Evolutionary conservation across 345 rosid species (phyloP).

Genomic region (Euphorbia peplus): DNA sequence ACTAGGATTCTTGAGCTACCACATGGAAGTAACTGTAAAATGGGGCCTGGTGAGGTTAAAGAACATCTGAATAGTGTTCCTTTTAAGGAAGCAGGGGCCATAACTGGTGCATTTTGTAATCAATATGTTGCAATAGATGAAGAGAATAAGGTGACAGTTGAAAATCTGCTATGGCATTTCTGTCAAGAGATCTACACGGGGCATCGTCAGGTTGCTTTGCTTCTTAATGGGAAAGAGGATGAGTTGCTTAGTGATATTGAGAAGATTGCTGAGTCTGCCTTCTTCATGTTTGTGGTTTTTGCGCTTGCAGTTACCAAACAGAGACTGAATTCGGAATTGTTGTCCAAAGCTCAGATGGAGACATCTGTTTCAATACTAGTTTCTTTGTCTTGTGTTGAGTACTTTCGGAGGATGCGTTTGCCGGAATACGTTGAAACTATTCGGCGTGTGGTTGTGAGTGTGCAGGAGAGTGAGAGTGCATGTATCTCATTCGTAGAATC

Average conservation of each 20-base stretch:
- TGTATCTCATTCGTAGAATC: conserved; percentile 73
- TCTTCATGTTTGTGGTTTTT: conserved; percentile 85
- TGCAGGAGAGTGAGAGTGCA: conserved; percentile 73
- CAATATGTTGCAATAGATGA: conserved; percentile 65
- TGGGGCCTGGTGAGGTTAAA: conserved; percentile 37
- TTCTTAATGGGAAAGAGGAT: conserved; percentile 57
- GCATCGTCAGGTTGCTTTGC: conserved; percentile 60
- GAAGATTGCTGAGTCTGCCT: conserved; percentile 86
- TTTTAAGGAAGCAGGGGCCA: conserved; percentile 78
- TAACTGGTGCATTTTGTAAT: conserved; percentile 72
- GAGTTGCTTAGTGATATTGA: conserved; percentile 58
- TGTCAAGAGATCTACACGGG: conserved; percentile 69
- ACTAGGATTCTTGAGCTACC: conserved; percentile 35
- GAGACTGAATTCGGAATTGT: conserved; percentile 43
- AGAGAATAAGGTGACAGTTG: conserved; percentile 54
- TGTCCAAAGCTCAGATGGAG: conserved; percentile 53
- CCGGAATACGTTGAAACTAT: conserved; percentile 89
- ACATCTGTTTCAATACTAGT: conserved; percentile 66
- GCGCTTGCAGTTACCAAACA: conserved; percentile 73
- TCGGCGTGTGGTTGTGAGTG: conserved; percentile 58
- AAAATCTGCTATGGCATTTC: conserved; percentile 67
- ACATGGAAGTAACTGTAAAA: conserved; percentile 23
- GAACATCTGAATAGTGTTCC: conserved; percentile 53
- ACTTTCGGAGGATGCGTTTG: conserved; percentile 76
- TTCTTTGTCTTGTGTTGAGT: conserved; percentile 79